A percentile compares a stretch with the other conserved stretches of the same genome.
phyloP scores from a whole-genome alignment of 345 rosid species.

The Fremontodendron californicum region DNA sequence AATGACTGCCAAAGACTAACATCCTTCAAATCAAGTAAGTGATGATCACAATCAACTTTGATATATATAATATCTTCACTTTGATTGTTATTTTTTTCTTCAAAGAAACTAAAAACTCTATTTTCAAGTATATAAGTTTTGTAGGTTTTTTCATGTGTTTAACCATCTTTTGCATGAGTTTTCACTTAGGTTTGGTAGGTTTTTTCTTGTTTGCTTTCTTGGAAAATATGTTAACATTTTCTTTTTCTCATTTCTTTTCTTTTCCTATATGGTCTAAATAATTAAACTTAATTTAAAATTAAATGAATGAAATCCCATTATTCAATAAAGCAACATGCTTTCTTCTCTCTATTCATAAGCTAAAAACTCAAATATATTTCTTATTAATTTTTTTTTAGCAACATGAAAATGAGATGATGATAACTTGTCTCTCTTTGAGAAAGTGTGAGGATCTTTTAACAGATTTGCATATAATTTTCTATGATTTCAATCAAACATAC shows the following conservation, averaged over 20 bases:
- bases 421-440: background rate
- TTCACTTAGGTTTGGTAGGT: conserved; percentile 2
- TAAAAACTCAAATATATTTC: too few species aligned
- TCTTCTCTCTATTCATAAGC: too few species aligned
- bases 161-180: background rate
- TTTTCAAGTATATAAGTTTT: background rate
- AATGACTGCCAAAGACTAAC: background rate
- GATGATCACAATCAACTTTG: background rate
- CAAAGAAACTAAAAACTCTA: background rate
- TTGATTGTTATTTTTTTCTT: background rate
- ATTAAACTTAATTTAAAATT: background rate
- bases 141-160: background rate
- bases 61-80: too few species aligned
- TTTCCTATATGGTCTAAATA: background rate
- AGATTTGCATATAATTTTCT: background rate
- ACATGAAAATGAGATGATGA: background rate
- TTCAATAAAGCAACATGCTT: too few species aligned
- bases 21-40: conserved; percentile 2
- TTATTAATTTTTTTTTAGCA: too few species aligned
- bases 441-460: background rate
- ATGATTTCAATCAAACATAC: background rate
- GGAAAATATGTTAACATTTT: background rate
- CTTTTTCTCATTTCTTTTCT: background rate
- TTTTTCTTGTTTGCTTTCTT: background rate
- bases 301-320: background rate